Base-by-base conservation (phyloP, 805 yeast genomes). In the Candida ascalaphidarum region DNA sequence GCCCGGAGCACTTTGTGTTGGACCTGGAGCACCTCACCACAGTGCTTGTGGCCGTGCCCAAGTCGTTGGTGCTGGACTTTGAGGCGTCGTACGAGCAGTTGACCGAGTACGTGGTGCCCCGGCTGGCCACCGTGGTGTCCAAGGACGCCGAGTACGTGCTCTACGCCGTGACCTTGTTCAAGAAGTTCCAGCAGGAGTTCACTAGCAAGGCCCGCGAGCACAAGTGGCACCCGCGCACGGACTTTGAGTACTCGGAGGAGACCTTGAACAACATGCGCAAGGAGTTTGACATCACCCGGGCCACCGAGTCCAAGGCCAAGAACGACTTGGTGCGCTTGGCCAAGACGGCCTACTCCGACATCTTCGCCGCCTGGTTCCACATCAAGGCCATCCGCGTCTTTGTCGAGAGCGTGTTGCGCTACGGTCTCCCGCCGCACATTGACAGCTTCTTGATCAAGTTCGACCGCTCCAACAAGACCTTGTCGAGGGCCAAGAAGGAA, bases 371-470 rank as follows among this genome's bases (percentile, higher is more conserved):
- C 39, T 86, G 96, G 96, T 68, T 83, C 48, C 98, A 92, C 56
- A 72, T 92, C 42, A 86, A 86, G 58, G 75, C 83, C 4, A 68
- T 92, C 30, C 77, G 96, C 42, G 70, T 83, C 12, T 92, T 81
- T 55, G 95, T 89, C 21, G 99, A 92, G 61, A 73, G 86, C 28
- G 95, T 92, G 11, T 69, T 92, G 52, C 78, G 99, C 58, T 92
- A 92, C 54, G 99, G 99, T 1, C 71, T 92, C 39, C 99, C 98
- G 20, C 96, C 97, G 17, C 81, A 80, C 44, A 92, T 89, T 54
- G 71, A 74, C 47, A 60, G 66, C 28, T 71, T 44, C 41, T 52
- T 68, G 30, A 46, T 74, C 25, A 62, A 63, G 37, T 48, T 81
- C 41, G 52, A 61, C 13, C 48, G 65, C 22, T 18, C 40, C 18